A percentile compares a stretch with the other conserved stretches of the same genome.
Evolutionary conservation across 2,329 filamentous ascomycete genomes (phyloP).

Genomic region (Metarhizium anisopliae): DNA sequence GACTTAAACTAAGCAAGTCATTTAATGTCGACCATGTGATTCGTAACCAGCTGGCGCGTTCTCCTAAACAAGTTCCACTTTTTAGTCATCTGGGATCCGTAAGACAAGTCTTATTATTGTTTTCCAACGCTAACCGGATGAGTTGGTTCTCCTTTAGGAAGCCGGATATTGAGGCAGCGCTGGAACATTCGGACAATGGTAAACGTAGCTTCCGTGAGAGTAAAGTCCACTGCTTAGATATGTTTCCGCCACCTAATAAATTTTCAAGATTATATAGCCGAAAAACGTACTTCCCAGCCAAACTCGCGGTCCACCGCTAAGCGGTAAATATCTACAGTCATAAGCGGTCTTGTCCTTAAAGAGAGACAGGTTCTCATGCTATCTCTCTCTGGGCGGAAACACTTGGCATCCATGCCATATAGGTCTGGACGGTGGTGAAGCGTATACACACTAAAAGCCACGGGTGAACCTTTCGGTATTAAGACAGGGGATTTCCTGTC

Average conservation of each 20-base stretch:
- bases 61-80: background rate
- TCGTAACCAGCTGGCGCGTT: too few relatives aligned
- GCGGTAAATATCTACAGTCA: background rate
- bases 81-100: background rate
- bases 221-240: background rate
- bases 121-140: background rate
- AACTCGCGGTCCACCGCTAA: background rate
- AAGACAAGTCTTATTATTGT: background rate
- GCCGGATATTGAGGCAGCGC: background rate
- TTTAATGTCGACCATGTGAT: too few relatives aligned
- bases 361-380: background rate
- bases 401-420: background rate
- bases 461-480: background rate
- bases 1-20: too few relatives aligned
- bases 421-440: background rate
- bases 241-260: background rate
- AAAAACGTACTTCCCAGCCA: background rate
- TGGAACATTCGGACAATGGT: background rate
- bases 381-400: background rate
- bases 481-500: background rate
- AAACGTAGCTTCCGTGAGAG: background rate
- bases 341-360: background rate
- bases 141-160: background rate
- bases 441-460: background rate
- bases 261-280: background rate